Conservation (phyloP, 164 flowering plant genomes). For the Liquidambar formosana region DNA sequence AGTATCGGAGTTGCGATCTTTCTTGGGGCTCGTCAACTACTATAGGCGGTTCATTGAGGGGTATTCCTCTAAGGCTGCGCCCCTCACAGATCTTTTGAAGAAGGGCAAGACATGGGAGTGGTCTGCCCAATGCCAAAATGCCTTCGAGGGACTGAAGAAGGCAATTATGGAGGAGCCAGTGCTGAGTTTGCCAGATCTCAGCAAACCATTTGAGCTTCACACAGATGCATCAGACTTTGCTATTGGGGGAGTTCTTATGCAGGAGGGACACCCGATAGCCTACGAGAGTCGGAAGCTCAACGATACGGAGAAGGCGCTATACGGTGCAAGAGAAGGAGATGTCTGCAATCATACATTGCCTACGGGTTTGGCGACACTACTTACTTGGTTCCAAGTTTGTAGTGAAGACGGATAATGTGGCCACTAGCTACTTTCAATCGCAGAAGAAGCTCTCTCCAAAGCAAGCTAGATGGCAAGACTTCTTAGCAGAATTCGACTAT, state of each 20-base stretch:
- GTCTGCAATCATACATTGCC: neutral
- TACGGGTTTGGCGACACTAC: neutral
- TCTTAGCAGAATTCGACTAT: neutral
- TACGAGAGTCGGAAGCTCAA: neutral
- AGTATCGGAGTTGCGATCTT: neutral
- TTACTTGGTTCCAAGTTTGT: neutral
- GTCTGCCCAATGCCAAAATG: neutral
- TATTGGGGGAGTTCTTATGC: slow-evolving; percentile 10
- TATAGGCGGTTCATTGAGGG: slow-evolving; percentile 5
- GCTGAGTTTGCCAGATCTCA: neutral
- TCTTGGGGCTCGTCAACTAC: slow-evolving; percentile 15
- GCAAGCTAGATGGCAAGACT: slow-evolving; percentile 4
- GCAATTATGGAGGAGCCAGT: slow-evolving; percentile 1
- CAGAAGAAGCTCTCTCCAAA: slow-evolving; percentile 1
- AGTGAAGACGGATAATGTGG: neutral
- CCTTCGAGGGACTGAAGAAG: slow-evolving; percentile 1
- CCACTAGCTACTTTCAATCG: neutral
- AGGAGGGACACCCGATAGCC: slow-evolving; percentile 14
- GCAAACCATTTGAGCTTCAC: slow-evolving; percentile 13
- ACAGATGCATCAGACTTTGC: slow-evolving; percentile 9
- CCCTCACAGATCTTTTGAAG: slow-evolving; percentile 8
- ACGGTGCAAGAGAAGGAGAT: neutral
- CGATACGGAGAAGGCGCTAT: neutral
- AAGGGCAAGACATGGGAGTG: slow-evolving; percentile 9
- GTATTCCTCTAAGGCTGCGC: neutral